Evolutionary conservation across 768 basidiomycete species (phyloP), one percentile per base, ranked within the genome.

Genomic region (Pleurotus tuber-regium): DNA sequence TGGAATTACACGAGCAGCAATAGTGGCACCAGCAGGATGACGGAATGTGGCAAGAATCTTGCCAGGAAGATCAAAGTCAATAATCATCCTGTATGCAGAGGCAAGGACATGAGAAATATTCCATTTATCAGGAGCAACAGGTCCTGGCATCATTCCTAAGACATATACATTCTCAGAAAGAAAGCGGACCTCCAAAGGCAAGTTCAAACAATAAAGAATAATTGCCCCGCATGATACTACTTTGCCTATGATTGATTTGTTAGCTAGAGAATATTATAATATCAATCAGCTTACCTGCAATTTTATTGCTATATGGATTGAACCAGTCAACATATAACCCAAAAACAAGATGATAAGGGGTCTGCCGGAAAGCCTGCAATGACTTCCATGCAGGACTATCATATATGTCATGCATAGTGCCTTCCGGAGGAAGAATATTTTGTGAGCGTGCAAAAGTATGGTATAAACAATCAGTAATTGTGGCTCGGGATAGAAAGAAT

Each of bases 81-180:
- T 47, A 4, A 47, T 12, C 44, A 47, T 47, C 14, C 31, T 2
- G 14, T 46, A 19, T 11, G 28, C 44, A 12, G 19, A n/a, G 18
- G 25, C 29, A 0, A 65, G 70, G 21, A 49, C 54, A 5, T 64
- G 57, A 33, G 70, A 71, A 1, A 68, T 71, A 31, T 60, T 61
- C 10, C 66, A 35, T 39, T 67, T 62, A 14, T 61, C 53, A 0
- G 70, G 63, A 21, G 61, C 61, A 18, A 60, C 53, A 1, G 70
- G 73, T 0, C 73, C 69, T 8, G 71, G 74, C 41, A 75, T 70
- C 51, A 73, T 57, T 2, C 67, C 66, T 9, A 72, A 25, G 14
- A 60, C 61, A 4, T 73, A 44, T 9, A 73, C 58, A 29, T 71
- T 58, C 3, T 59, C 38, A 16, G 61, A 41, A 14, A 63, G 64